A percentile compares a stretch with the other conserved stretches of the same genome.
phyloP scores from a whole-genome alignment of 805 yeast species.

The Lipomyces chichibuensis region DNA sequence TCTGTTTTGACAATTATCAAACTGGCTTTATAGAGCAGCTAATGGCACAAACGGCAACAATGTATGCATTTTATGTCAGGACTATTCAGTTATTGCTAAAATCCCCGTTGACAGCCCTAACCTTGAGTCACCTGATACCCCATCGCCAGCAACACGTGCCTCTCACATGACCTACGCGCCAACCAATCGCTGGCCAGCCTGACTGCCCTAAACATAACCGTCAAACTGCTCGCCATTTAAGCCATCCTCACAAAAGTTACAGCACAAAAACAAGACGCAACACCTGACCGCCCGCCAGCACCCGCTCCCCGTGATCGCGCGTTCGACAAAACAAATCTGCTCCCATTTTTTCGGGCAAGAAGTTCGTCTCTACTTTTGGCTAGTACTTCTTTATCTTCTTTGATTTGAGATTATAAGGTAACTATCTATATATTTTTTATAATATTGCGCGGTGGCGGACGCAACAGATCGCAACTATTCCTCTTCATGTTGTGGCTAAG shows the following conservation, averaged over 20 bases:
- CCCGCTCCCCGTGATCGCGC: slow-evolving; percentile 30
- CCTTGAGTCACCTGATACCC: slow-evolving; percentile 13
- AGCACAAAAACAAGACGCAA: not conserved
- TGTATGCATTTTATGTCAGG: too few species aligned
- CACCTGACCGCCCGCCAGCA: slow-evolving; percentile 13
- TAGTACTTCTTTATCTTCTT: not conserved
- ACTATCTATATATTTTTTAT: not conserved
- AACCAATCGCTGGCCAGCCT: slow-evolving; percentile 11
- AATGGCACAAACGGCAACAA: too few species aligned
- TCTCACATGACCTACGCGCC: slow-evolving; percentile 7
- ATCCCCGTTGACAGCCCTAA: too few species aligned
- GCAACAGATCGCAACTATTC: not conserved
- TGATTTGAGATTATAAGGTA: not conserved
- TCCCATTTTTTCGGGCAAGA: not conserved
- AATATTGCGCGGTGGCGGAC: not conserved
- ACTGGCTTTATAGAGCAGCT: too few species aligned
- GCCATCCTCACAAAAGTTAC: too few species aligned
- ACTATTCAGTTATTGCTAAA: too few species aligned
- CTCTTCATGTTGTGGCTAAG: slow-evolving; percentile 1
- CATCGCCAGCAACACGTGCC: slow-evolving; percentile 9
- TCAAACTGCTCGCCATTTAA: not conserved
- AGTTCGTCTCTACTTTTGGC: not conserved
- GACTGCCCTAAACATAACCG: not conserved
- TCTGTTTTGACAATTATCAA: too few species aligned
- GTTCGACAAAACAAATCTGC: not conserved